Percentiles rank a stretch among this genome's conserved stretches.
Conservation (phyloP, 2,329 filamentous ascomycete species). For the Aspergillus awamori region DNA sequence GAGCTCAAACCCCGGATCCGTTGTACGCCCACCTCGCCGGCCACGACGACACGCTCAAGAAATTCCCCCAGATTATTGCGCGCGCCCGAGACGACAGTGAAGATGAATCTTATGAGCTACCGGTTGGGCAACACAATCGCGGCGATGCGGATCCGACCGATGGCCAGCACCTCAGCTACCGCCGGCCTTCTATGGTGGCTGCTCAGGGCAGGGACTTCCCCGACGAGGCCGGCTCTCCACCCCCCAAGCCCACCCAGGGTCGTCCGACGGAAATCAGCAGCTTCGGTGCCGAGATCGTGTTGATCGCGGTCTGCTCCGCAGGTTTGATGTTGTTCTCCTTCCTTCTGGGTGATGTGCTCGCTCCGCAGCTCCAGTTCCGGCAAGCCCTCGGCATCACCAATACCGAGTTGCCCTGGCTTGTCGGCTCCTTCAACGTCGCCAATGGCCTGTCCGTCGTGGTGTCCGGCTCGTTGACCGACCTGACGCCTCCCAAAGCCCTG, state of each 20-base stretch:
- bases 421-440: conserved; percentile 47
- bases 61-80: conserved; percentile 22
- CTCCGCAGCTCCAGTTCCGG: conserved; percentile 43
- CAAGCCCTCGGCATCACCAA: conserved; percentile 43
- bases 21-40: conserved; percentile 21
- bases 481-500: conserved; percentile 45
- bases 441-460: conserved; percentile 48
- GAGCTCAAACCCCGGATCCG: conserved; percentile 33
- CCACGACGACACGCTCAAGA: conserved; percentile 22
- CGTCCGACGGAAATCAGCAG: conserved; percentile 45
- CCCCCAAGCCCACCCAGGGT: conserved; percentile 33
- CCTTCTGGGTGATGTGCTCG: conserved; percentile 46
- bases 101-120: conserved; percentile 1
- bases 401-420: conserved; percentile 47
- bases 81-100: conserved; percentile 13
- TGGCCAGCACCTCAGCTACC: not conserved
- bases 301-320: conserved; percentile 47
- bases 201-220: conserved; percentile 13
- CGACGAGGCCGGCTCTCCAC: conserved; percentile 26
- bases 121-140: not conserved
- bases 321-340: conserved; percentile 50
- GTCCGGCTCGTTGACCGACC: conserved; percentile 42
- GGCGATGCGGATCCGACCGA: not conserved
- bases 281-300: conserved; percentile 44
- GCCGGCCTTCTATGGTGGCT: not conserved